Conservation (phyloP, 495 filamentous ascomycete genomes). For the Lophiotrema nucula region DNA sequence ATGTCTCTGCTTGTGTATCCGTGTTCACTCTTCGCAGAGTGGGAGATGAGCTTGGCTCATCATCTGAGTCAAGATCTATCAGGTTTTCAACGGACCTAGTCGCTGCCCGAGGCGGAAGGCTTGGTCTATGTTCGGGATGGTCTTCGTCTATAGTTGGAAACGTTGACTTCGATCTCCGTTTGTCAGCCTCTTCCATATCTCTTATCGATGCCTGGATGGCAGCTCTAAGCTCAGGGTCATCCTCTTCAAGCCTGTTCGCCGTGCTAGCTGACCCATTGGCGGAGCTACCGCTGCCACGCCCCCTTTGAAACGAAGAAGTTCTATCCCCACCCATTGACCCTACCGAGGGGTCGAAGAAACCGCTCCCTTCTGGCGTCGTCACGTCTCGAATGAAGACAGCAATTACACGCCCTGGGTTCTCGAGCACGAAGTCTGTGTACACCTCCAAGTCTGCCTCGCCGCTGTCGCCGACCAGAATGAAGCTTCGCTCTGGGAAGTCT, state of each 20-base stretch:
- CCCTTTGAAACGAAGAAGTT: constrained; percentile 24
- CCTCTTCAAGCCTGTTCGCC: constrained; percentile 30
- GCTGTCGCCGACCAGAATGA: constrained; percentile 90
- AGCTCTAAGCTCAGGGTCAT: constrained; percentile 41
- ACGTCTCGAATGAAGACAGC: constrained; percentile 93
- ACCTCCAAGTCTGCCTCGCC: constrained; percentile 97
- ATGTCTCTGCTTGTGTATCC: constrained; percentile 12
- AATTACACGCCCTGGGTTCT: constrained; percentile 77
- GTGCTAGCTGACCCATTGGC: constrained; percentile 4
- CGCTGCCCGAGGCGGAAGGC: constrained; percentile 30
- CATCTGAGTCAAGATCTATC: constrained; percentile 41
- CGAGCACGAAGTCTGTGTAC: constrained; percentile 86
- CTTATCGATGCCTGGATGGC: constrained; percentile 43
- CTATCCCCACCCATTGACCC: constrained; percentile 40
- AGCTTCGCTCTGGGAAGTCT: constrained; percentile 87
- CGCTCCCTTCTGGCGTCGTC: constrained; percentile 66
- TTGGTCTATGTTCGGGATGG: constrained; percentile 29
- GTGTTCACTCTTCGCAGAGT: constrained; percentile 5
- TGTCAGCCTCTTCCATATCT: constrained; percentile 38
- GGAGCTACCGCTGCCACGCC: neutral
- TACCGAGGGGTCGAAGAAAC: constrained; percentile 76
- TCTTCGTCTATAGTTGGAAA: constrained; percentile 25
- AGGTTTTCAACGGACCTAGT: constrained; percentile 30
- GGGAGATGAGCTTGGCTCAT: neutral
- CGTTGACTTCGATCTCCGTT: constrained; percentile 30